Base-by-base conservation (phyloP, 768 basidiomycete species). In the Coprinopsis strossmayeri region DNA sequence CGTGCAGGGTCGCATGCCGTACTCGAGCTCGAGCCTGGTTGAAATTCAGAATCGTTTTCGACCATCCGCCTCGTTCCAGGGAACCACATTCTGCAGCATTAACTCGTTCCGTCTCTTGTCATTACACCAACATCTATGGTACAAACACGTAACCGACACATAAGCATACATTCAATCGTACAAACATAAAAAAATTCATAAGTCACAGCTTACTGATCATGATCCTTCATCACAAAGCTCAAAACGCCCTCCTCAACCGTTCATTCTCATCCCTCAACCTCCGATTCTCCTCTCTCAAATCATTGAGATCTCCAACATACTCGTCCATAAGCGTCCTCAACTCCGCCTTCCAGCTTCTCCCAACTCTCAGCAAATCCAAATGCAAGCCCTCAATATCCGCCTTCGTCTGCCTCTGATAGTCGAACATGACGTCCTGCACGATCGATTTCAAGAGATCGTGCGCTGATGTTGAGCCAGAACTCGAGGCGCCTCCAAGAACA, bases 351-450 rank as follows among this genome's bases (percentile, higher is more conserved):
- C 82, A 85, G 21, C 74, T 74, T 27, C 82, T 65, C 1, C 85
- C 83, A 81, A 87, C 81, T 48, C 77, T 71, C 28, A 90, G 68
- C 49, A 88, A 58, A 58, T 90, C 87, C 52, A 90, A 57, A 63
- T 90, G 87, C 48, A 89, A 65, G 1, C 83, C 84, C 60, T 77
- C 74, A 74, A 88, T 78, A 69, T 87, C 82, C n/a, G 76, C 70
- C 57, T 76, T 74, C 20, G 78, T 81, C 61, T 88, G 84, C 53
- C 73, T 70, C 60, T 81, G 82, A 57, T 78, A 84, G 53, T 89
- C 87, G 53, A 73, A 77, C 79, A 89, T 79, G 50, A 79, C 82
- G 47, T 88, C 86, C 38, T 75, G 73, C 45, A 89, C 76, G 46
- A 87, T 78, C 20, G 71, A 71, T 47, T 78, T 76, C 51, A 89